Evolutionary conservation across 192 early-diverging fungal species (phyloP), one percentile per base, ranked within the genome.

Genomic region (Entophlyctis luteolus): DNA sequence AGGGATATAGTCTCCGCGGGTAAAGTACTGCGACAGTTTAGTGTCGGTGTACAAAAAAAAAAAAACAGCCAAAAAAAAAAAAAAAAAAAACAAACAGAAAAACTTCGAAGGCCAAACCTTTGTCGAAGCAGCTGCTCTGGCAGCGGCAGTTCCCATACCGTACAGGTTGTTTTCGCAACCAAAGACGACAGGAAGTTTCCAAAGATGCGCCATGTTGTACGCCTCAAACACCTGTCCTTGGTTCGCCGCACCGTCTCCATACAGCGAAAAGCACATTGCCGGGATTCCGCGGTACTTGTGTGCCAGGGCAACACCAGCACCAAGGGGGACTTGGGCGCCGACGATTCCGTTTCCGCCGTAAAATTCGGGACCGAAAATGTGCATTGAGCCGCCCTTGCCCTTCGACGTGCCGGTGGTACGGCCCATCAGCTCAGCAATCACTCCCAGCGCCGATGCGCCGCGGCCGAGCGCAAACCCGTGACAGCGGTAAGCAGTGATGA

Each of bases 351-450:
- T 98, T 63, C 96, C 96, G 67, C 96, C 96, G 81, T 90, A 98
- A 75, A 98, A 98, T 73, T 90, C 89, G 67, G 81, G 84, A 48
- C 89, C 87, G 80, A 95, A 98, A 92, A 98, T 93, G 86, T 98
- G 96, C 96, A 98, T 98, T 59, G 96, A 98, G n/a, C 96, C 96
- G 69, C 94, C 96, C 86, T 96, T 98, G 45, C 96, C 96, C 74
- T 85, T 79, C 31, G 93, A 94, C 74, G 89, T 87, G 74, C 96
- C 96, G 52, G 79, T 87, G 55, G 72, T 68, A 65, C 89, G 88
- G 62, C 95, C 83, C 82, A 84, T 84, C 27, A 84, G 66, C 71
- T 84, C 82, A 34, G 82, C 78, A 36, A 84, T 65, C 66, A 80
- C 77, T 18, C 35, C 38, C 32, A 47, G 75, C 23, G 82, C 62